A percentile compares a stretch with the other conserved stretches of the same genome.
Evolutionary conservation across 2,329 filamentous ascomycete genomes (phyloP).

Genomic region (Colletotrichum sp.): DNA sequence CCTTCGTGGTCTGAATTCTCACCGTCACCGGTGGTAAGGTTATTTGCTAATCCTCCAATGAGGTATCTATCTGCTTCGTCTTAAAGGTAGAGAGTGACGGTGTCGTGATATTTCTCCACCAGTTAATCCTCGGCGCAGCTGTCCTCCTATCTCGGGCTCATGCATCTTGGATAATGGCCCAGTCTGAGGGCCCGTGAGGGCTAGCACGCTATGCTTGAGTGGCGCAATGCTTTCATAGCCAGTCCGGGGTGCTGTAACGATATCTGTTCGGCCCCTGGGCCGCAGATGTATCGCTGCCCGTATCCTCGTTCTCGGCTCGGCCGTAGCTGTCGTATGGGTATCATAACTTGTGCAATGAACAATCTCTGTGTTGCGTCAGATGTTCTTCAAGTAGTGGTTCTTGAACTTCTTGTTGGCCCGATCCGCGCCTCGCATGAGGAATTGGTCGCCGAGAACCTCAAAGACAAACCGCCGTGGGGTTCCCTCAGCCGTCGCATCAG

Average conservation of each 20-base stretch:
- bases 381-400: conserved; percentile 75
- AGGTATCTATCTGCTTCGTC: not conserved
- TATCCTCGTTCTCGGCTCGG: not conserved
- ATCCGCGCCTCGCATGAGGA: conserved; percentile 82
- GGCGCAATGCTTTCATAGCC: fast-evolving
- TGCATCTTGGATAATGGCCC: not conserved
- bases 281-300: not conserved
- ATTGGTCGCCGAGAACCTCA: conserved; percentile 87
- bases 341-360: fast-evolving
- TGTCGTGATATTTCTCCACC: not conserved
- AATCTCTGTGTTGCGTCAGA: conserved; percentile 56
- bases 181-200: fast-evolving
- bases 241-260: fast-evolving
- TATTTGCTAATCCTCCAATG: not conserved
- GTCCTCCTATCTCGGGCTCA: not conserved
- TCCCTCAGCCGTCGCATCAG: not conserved
- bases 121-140: not conserved
- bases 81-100: not conserved
- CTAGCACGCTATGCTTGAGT: not conserved
- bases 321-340: not conserved
- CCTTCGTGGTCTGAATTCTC: not conserved
- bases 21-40: not conserved
- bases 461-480: conserved; percentile 66
- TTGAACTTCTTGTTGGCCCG: conserved; percentile 93
- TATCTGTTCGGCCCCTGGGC: not conserved